Base-by-base conservation (phyloP, 1,284 basidiomycete genomes). In the Ganoderma lingzhi region DNA sequence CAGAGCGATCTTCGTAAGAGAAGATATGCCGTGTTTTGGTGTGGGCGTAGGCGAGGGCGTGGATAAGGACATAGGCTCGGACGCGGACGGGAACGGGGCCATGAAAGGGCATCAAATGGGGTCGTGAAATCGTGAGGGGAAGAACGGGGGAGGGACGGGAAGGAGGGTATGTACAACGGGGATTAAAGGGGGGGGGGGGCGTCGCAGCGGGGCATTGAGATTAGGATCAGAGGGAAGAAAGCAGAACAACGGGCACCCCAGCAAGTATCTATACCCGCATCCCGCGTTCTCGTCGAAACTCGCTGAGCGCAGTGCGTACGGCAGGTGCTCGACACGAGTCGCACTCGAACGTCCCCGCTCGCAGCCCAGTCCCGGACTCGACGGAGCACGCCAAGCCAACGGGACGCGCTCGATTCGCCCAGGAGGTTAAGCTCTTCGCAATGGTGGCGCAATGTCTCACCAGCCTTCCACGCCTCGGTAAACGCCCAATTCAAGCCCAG, bases 221-320 rank as follows among this genome's bases (percentile, higher is more conserved):
- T 35, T 35, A 35, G 28, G 59, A 62, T 64, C 56, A 42, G 65
- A 60, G 58, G 45, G 62, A 55, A 48, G 66, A 61, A 48, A 37
- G 39, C 35, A n/a, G 30, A 35, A 39, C 44, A n/a, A 45, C 30
- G 58, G 53, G 41, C 14, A 30, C 19, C 6, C 12, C 14, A 32
- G 39, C 39, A 37, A 39, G 61, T 64, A 72, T 68, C 63, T 68
- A 72, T 72, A 70, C 41, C 5, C 12, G 30, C 42, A 14, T 35
- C 28, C 28, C 30, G 4, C 28, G 23, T n/a, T 35, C 17, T 55
- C 32, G 48, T 58, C 30, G 41, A 35, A 56, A 28, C 58, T 61
- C 56, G 68, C 64, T 30, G 56, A 30, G 67, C 67, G 65, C 66
- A 67, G 62, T 67, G 66, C 51, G 68, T 53, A 64, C 68, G 62